Evolutionary conservation across 2,329 filamentous ascomycete species (phyloP).

Genomic region (Trichophyton rubrum): DNA sequence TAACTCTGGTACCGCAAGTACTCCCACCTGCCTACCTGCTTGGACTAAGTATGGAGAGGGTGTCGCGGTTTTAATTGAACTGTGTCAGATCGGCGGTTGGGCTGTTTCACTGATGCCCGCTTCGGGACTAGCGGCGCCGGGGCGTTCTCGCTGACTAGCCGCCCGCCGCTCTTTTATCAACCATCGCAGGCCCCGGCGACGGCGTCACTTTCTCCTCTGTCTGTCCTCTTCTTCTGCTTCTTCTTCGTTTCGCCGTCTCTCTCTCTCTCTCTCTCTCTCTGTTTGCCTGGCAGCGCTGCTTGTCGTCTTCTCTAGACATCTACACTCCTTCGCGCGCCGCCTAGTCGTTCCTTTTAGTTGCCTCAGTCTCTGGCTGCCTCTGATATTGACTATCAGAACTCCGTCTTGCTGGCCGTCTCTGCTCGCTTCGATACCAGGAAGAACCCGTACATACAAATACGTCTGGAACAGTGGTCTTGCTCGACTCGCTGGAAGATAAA

Average conservation of each 20-base stretch:
- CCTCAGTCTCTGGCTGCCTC: neutral
- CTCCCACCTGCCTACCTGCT: too few relatives aligned
- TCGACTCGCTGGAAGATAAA: neutral
- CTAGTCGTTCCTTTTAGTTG: constrained; percentile 5
- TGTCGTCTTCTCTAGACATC: neutral
- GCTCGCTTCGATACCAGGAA: neutral
- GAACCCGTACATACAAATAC: neutral
- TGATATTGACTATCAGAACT: constrained; percentile 6
- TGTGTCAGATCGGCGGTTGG: neutral
- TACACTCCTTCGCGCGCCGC: constrained; percentile 3
- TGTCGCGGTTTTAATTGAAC: neutral
- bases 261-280: constrained; percentile 1
- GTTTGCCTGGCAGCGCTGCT: neutral
- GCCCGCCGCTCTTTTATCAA: too few relatives aligned
- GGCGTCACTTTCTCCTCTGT: neutral
- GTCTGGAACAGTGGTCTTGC: neutral
- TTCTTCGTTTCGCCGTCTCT: neutral
- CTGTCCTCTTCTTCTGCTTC: constrained; percentile 3
- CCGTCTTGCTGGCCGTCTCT: neutral
- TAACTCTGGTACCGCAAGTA: too few relatives aligned
- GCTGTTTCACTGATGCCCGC: neutral
- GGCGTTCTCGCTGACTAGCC: neutral
- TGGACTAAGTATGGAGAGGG: too few relatives aligned
- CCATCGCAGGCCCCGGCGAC: too few relatives aligned
- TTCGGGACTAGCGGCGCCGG: neutral